Evolutionary conservation across 768 basidiomycete species (phyloP).

Genomic region (Holtermanniella nyarrowii): DNA sequence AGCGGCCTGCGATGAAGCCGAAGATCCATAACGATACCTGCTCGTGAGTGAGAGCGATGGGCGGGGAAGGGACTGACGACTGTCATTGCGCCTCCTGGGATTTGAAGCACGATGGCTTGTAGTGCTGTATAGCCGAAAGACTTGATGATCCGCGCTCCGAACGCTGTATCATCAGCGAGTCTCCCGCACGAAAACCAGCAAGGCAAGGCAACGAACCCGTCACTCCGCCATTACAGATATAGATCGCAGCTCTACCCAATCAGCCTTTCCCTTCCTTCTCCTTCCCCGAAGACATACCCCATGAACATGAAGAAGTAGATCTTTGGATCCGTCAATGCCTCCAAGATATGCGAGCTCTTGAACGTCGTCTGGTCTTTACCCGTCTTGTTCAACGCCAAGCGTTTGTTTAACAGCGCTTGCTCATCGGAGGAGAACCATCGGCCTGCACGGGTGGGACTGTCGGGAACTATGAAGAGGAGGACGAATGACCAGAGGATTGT

Average conservation of each 20-base stretch:
- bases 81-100: slow-evolving; percentile 42
- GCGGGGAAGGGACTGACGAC: slow-evolving; percentile 4
- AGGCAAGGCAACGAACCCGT: slow-evolving; percentile 7
- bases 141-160: slow-evolving; percentile 40
- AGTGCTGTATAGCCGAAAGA: slow-evolving; percentile 40
- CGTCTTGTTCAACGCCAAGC: slow-evolving; percentile 26
- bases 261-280: background rate
- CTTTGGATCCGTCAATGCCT: slow-evolving; percentile 38
- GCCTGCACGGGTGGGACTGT: slow-evolving; percentile 28
- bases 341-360: slow-evolving; percentile 27
- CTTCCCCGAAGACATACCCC: slow-evolving; percentile 14
- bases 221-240: slow-evolving; percentile 34
- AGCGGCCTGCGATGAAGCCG: slow-evolving; percentile 30
- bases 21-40: slow-evolving; percentile 34
- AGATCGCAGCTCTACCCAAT: slow-evolving; percentile 24
- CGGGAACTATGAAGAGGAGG: slow-evolving; percentile 38
- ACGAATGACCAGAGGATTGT: slow-evolving; percentile 39
- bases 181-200: background rate
- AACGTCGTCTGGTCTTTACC: slow-evolving; percentile 22
- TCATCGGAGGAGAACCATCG: slow-evolving; percentile 36
- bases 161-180: slow-evolving; percentile 34
- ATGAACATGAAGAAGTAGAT: slow-evolving; percentile 39
- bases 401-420: slow-evolving; percentile 17
- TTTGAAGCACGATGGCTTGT: slow-evolving; percentile 29
- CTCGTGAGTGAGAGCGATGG: background rate